phyloP scores from a whole-genome alignment of 257 asterid genomes.

The Anisodus tanguticus region DNA sequence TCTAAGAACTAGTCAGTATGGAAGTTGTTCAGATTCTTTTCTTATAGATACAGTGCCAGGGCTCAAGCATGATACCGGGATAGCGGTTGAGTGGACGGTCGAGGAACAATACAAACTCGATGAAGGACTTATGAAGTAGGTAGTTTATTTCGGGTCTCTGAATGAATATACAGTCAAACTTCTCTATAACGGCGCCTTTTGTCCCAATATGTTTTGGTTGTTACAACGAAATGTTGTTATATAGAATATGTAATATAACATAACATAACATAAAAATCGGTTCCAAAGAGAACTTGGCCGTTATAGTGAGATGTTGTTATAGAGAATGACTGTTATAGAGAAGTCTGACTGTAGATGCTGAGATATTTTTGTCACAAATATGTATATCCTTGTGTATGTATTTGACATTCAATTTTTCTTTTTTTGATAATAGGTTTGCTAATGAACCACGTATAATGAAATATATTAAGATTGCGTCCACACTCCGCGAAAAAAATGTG shows the following conservation, averaged over 20 bases:
- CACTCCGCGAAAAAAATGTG: conserved; percentile 76
- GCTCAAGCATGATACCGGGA: conserved; percentile 75
- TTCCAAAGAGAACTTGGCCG: too few species aligned
- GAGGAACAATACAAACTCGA: conserved; percentile 77
- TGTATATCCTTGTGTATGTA: not conserved
- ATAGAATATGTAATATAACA: too few species aligned
- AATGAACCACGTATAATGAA: conserved; percentile 70
- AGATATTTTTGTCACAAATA: not conserved
- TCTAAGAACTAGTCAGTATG: conserved; percentile 45
- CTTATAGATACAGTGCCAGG: conserved; percentile 71
- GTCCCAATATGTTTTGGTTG: too few species aligned
- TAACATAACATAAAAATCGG: too few species aligned
- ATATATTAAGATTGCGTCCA: conserved; percentile 81
- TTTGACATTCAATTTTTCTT: not conserved
- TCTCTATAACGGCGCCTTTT: too few species aligned
- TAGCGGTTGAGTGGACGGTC: conserved; percentile 82
- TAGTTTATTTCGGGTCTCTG: conserved; percentile 51
- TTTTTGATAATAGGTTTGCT: conserved; percentile 50
- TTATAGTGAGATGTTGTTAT: too few species aligned
- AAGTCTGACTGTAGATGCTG: not conserved
- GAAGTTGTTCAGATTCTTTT: conserved; percentile 49
- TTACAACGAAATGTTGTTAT: too few species aligned
- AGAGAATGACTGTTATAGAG: too few species aligned
- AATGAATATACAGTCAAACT: not conserved
- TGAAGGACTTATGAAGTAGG: conserved; percentile 90